Percentiles rank a stretch among this genome's conserved stretches.
These are phyloP conservation scores for Podila epigama DNA, from an alignment of 192 early-diverging fungal genomes.

Conservation along the genomic window DNA sequence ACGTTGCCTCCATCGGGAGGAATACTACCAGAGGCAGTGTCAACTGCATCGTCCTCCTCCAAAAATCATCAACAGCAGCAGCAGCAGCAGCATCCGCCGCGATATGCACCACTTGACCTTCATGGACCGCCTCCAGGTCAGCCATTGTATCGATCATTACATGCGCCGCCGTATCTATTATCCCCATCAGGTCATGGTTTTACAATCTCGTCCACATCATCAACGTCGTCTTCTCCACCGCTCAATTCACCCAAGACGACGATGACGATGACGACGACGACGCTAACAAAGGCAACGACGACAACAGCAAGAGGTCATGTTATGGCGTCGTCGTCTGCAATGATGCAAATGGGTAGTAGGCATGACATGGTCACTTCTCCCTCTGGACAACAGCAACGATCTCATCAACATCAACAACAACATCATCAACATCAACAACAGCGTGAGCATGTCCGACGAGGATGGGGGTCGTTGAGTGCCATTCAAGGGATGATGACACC, in stretches of 20 bases:
- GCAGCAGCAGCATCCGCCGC: too few relatives aligned
- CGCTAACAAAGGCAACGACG: too few relatives aligned
- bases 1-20: neutral
- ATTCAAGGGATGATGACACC: neutral
- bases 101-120: neutral
- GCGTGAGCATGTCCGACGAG: neutral
- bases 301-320: too few relatives aligned
- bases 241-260: neutral
- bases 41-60: constrained; percentile 5
- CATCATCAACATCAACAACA: neutral
- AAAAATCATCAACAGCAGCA: too few relatives aligned
- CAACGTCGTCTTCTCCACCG: neutral
- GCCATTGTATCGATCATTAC: constrained; percentile 29
- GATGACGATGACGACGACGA: neutral
- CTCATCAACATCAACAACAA: neutral
- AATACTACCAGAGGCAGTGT: neutral
- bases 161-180: constrained; percentile 23
- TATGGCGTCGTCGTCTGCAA: too few relatives aligned
- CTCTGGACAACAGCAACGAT: neutral
- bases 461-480: neutral
- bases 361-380: neutral
- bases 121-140: constrained; percentile 33
- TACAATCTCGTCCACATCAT: neutral
- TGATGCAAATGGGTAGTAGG: too few relatives aligned
- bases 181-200: constrained; percentile 20